phyloP scores from a whole-genome alignment of 495 filamentous ascomycete genomes.

The Podospora bellae-mahoneyi region DNA sequence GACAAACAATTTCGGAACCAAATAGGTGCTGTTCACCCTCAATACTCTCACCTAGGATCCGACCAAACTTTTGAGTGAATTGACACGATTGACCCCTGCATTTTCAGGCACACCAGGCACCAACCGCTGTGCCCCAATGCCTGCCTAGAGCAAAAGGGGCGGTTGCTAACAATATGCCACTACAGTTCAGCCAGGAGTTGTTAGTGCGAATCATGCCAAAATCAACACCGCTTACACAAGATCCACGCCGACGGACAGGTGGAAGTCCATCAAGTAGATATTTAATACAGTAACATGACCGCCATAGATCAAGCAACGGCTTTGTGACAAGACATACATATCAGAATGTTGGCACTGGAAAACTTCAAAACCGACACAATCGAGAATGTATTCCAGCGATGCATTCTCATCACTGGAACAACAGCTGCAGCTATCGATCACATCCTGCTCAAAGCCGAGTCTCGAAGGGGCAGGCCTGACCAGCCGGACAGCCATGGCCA shows the following conservation, averaged over 20 bases:
- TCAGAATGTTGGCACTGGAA: constrained; percentile 13
- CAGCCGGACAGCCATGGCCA: constrained; percentile 54
- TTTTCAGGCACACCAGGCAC: background rate
- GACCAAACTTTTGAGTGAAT: too few species aligned
- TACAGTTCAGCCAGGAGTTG: background rate
- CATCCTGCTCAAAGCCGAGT: constrained; percentile 10
- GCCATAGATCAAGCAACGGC: background rate
- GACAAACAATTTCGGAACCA: too few species aligned
- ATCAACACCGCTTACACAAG: background rate
- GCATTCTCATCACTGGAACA: constrained; percentile 20
- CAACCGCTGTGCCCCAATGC: background rate
- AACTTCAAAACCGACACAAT: constrained; percentile 13
- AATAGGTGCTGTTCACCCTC: too few species aligned
- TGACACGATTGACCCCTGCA: too few species aligned
- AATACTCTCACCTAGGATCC: too few species aligned
- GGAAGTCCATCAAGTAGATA: background rate
- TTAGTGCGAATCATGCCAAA: background rate
- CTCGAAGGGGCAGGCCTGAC: constrained; percentile 1
- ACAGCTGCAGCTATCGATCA: background rate
- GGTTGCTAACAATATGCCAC: background rate
- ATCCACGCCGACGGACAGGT: background rate
- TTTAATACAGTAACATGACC: background rate
- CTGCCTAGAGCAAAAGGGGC: background rate
- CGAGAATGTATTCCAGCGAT: constrained; percentile 21
- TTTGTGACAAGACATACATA: background rate